These are phyloP conservation scores for Macrolepiota fuliginosa DNA, from an alignment of 768 basidiomycete species.

Conservation along the genomic window DNA sequence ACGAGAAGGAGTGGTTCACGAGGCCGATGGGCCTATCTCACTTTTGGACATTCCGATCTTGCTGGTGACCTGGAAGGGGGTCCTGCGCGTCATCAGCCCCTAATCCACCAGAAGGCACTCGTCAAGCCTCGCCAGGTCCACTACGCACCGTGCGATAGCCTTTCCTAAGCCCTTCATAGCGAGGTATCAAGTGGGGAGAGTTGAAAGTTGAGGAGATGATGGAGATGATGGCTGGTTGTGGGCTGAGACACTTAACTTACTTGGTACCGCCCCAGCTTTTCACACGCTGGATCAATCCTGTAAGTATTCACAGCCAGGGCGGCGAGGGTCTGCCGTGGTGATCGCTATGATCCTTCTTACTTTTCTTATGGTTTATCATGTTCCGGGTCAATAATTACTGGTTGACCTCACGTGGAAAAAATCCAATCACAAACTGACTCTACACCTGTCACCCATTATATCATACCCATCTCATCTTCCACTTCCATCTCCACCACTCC, in stretches of 20 bases:
- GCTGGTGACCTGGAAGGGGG: constrained; percentile 85
- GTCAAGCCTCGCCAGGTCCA: not conserved
- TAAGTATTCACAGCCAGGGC: not conserved
- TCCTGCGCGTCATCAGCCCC: constrained; percentile 43
- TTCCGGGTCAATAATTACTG: too few species aligned
- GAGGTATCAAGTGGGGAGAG: constrained; percentile 10
- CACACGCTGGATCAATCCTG: constrained; percentile 14
- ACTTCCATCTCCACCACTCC: not conserved
- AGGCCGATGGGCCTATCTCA: constrained; percentile 33
- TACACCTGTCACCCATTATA: not conserved
- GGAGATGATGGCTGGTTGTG: constrained; percentile 5
- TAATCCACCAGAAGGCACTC: not conserved
- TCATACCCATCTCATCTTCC: not conserved
- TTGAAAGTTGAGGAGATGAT: not conserved
- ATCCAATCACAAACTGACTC: not conserved
- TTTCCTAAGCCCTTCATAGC: constrained; percentile 86
- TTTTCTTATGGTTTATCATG: too few species aligned
- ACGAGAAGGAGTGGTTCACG: not conserved
- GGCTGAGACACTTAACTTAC: not conserved
- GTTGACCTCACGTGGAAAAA: not conserved
- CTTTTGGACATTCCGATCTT: constrained; percentile 94
- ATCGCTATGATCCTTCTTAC: not conserved
- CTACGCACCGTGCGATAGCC: constrained; percentile 65
- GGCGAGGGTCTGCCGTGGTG: not conserved
- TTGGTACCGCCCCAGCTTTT: constrained; percentile 6